These are phyloP conservation scores for Cyanodermella asteris DNA, from an alignment of 2,329 filamentous ascomycete genomes.

Conservation along the genomic window DNA sequence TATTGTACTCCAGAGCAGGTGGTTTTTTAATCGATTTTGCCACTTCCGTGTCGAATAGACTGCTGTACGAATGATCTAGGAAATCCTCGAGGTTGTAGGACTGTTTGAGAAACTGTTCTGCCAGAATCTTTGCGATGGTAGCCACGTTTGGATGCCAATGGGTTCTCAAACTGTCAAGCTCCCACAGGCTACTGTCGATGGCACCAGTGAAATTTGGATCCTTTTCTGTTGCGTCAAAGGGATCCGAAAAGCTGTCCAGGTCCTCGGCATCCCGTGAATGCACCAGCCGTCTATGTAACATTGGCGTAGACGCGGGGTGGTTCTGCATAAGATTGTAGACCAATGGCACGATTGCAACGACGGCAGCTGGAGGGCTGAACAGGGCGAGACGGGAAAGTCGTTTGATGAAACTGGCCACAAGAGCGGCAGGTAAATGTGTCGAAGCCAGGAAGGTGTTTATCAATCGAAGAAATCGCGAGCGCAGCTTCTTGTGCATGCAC, in stretches of 20 bases:
- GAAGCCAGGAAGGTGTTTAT: slow-evolving; percentile 78
- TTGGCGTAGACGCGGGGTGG: slow-evolving; percentile 82
- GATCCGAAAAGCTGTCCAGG: slow-evolving; percentile 44
- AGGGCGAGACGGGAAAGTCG: slow-evolving; percentile 65
- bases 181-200: slow-evolving; percentile 87
- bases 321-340: slow-evolving; percentile 84
- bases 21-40: slow-evolving; percentile 63
- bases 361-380: slow-evolving; percentile 71
- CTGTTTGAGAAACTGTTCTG: slow-evolving; percentile 92
- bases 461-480: slow-evolving; percentile 79
- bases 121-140: slow-evolving; percentile 78
- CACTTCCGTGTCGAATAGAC: slow-evolving; percentile 64
- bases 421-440: slow-evolving; percentile 70
- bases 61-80: slow-evolving; percentile 76
- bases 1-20: slow-evolving; percentile 81
- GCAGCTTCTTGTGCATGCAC: slow-evolving; percentile 80
- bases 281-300: slow-evolving; percentile 58
- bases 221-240: slow-evolving; percentile 50
- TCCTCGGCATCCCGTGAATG: slow-evolving; percentile 36
- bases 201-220: slow-evolving; percentile 74
- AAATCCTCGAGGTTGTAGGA: slow-evolving; percentile 94
- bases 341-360: slow-evolving; percentile 78
- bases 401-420: slow-evolving; percentile 94
- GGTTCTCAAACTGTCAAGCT: slow-evolving; percentile 69
- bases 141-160: slow-evolving; percentile 97